Evolutionary conservation across 1,284 basidiomycete genomes (phyloP), one percentile per base, ranked within the genome.

Genomic region (Ceratobasidium sp.): DNA sequence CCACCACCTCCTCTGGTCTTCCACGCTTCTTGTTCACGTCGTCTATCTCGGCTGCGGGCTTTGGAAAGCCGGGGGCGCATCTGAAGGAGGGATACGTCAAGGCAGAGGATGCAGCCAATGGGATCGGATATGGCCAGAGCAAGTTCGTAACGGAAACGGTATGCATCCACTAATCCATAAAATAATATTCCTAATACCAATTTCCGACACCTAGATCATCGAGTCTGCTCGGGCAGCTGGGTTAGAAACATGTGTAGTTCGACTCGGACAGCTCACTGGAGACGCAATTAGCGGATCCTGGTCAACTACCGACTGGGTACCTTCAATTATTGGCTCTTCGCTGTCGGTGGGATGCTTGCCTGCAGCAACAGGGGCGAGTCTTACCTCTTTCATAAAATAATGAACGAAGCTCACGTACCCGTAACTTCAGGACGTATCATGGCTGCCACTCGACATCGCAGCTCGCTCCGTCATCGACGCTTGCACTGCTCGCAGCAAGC

Each of bases 111-210:
- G 41, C 41, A 5, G 66, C 64, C 7, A 46, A 43, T 8, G 62
- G 74, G 5, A 54, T 51, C n/a, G 76, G 76, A 5, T 76, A 76
- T 54, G 74, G 75, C 1, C 69, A 76, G 54, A 74, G 68, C 62
- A 76, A 76, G 22, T 63, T 71, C 39, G 69, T 76, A 19, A 53
- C 68, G 4, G 76, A 76, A 27, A 76, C 51, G 48, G 66, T 69
- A 39, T 34, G n/a, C 7, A 24, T 24, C 6, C 31, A 2, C 19
- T 31, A 19, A 51, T 27, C 13, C 11, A 13, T 34, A 22, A 31
- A 11, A 46, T 22, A 2, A 53, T 2, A 53, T 53, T 22, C 22
- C 3, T 53, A 34, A 34, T 34, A 2, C 51, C 22, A 11, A 53
- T 53, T 53, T 31, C n/a, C 8, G 34, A 8, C 34, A 54, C 22